Conservation (phyloP, 164 flowering plant genomes). For the Taxillus chinensis region DNA sequence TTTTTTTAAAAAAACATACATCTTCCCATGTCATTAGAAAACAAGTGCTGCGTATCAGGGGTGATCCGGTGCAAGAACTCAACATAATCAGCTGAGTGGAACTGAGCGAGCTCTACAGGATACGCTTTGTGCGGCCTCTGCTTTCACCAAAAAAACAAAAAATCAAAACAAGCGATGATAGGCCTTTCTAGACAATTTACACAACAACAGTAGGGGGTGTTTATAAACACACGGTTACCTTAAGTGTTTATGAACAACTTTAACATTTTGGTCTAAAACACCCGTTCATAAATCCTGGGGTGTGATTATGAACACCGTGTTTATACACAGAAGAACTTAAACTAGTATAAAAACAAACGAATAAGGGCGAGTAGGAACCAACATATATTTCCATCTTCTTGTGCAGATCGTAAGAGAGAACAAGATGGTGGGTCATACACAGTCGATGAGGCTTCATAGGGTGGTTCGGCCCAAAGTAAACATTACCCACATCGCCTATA, state of each 20-base stretch:
- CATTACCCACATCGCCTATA: conserved; percentile 88
- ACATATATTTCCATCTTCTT: conserved; percentile 97
- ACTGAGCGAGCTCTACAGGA: conserved; percentile 95
- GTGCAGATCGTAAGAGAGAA: conserved; percentile 84
- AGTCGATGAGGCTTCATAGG: conserved; percentile 99
- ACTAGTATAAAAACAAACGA: neutral
- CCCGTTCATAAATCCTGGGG: too few species aligned
- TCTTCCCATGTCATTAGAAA: conserved; percentile 54
- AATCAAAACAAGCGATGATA: neutral
- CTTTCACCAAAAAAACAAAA: conserved; percentile 10
- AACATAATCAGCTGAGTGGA: conserved; percentile 90
- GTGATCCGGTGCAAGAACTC: conserved; percentile 87
- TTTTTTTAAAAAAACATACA: conserved; percentile 35
- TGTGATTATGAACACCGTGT: too few species aligned
- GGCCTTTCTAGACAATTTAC: neutral
- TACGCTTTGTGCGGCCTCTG: conserved; percentile 99
- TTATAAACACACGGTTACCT: too few species aligned
- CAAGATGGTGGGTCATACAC: conserved; percentile 97
- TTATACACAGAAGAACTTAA: neutral
- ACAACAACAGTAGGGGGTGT: neutral
- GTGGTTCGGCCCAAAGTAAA: conserved; percentile 95
- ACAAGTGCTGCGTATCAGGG: conserved; percentile 66
- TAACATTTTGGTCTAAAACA: too few species aligned
- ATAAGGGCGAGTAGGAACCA: conserved; percentile 14
- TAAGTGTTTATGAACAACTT: too few species aligned